These are phyloP conservation scores for Mycena chlorophos DNA, from an alignment of 768 basidiomycete species.

Conservation along the genomic window DNA sequence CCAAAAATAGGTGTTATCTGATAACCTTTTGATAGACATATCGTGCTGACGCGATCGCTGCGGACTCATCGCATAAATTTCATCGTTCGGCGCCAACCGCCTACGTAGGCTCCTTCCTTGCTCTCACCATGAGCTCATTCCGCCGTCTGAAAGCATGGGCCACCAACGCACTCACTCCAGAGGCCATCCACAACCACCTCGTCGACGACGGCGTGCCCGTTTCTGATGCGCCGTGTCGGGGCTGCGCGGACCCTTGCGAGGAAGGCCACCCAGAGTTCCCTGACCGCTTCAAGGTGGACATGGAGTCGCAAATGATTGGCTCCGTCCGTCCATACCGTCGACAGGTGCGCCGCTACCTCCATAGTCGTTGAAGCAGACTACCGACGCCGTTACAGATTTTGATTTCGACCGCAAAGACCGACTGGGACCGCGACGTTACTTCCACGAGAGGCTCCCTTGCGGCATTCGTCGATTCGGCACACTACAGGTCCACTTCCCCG, in stretches of 20 bases:
- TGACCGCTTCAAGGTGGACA: conserved; percentile 72
- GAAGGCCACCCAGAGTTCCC: conserved; percentile 78
- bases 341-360: conserved; percentile 49
- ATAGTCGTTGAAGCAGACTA: not conserved
- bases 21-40: not conserved
- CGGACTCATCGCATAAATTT: too few species aligned
- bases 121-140: conserved; percentile 39
- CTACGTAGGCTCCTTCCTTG: not conserved
- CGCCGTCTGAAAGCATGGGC: conserved; percentile 43
- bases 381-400: conserved; percentile 53
- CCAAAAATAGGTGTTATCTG: not conserved
- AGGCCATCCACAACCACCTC: conserved; percentile 50
- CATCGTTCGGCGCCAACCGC: not conserved
- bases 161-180: conserved; percentile 38
- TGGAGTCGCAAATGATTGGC: conserved; percentile 79
- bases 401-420: conserved; percentile 85
- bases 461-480: conserved; percentile 33
- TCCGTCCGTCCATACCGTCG: conserved; percentile 80
- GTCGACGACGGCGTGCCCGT: conserved; percentile 62
- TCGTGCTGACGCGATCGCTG: too few species aligned
- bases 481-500: conserved; percentile 17
- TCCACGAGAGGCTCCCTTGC: conserved; percentile 72
- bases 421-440: conserved; percentile 85
- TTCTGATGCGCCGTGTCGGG: conserved; percentile 65
- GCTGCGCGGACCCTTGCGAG: conserved; percentile 77